Evolutionary conservation across 371 early-diverging fungal species (phyloP).

Genomic region (Apophysomyces elegans): DNA sequence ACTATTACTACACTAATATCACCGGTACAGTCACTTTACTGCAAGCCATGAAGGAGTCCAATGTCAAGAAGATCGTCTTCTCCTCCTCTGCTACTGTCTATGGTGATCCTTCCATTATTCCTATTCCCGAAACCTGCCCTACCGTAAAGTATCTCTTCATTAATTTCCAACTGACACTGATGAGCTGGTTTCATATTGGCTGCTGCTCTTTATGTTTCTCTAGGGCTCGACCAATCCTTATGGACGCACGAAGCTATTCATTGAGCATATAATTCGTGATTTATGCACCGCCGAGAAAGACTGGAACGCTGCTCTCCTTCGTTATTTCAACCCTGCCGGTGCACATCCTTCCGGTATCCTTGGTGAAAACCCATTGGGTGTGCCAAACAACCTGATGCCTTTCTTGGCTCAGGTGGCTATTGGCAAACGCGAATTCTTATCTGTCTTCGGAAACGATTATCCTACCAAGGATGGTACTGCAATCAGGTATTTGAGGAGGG

Average conservation of each 20-base stretch:
- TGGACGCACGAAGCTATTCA: constrained; percentile 85
- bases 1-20: constrained; percentile 81
- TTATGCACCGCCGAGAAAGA: constrained; percentile 62
- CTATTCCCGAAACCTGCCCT: constrained; percentile 61
- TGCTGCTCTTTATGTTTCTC: constrained; percentile 17
- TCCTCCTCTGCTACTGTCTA: constrained; percentile 84
- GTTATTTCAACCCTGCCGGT: constrained; percentile 93
- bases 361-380: constrained; percentile 85
- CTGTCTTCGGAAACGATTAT: constrained; percentile 86
- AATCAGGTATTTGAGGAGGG: constrained; percentile 58
- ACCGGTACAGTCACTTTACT: constrained; percentile 70
- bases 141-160: constrained; percentile 35
- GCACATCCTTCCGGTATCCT: constrained; percentile 86
- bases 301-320: constrained; percentile 76
- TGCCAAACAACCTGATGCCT: constrained; percentile 91
- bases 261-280: constrained; percentile 83
- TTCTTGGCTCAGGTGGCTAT: constrained; percentile 82
- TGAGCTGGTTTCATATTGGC: no score
- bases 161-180: no score
- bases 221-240: constrained; percentile 80
- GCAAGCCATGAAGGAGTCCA: constrained; percentile 64
- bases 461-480: constrained; percentile 89
- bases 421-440: constrained; percentile 72
- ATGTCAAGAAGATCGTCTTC: constrained; percentile 75
- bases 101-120: constrained; percentile 56